phyloP scores from a whole-genome alignment of 2,329 filamentous ascomycete genomes.

The Teratosphaeria pseudoeucalypti region DNA sequence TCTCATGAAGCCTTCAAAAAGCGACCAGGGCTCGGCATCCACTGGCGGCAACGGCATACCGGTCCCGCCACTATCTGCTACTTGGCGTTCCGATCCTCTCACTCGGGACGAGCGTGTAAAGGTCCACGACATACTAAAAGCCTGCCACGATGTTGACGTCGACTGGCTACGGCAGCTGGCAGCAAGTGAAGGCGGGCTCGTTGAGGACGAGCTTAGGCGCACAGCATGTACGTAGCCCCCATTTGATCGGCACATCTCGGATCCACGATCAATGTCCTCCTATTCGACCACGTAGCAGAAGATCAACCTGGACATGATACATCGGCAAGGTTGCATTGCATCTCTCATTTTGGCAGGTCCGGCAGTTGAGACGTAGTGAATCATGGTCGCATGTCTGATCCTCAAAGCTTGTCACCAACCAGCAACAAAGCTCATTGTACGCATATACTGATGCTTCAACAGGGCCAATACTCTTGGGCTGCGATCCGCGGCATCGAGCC shows the following conservation, averaged over 20 bases:
- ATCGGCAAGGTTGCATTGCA: no score
- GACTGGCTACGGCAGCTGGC: conserved; percentile 32
- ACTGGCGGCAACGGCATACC: neutral
- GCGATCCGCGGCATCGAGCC: conserved; percentile 14
- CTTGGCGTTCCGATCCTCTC: conserved; percentile 14
- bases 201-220: conserved; percentile 50
- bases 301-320: no score
- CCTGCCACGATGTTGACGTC: conserved; percentile 32
- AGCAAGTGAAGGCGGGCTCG: conserved; percentile 34
- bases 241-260: neutral
- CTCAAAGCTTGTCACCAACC: neutral
- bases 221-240: conserved; percentile 57
- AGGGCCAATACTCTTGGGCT: conserved; percentile 54
- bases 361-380: no score
- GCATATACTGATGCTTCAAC: neutral
- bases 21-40: neutral
- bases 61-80: conserved; percentile 11
- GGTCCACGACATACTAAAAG: conserved; percentile 27
- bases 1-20: neutral
- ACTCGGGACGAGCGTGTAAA: conserved; percentile 15
- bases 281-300: neutral
- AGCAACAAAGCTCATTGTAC: neutral
- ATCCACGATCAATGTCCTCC: neutral
- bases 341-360: no score
- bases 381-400: neutral